Evolutionary conservation across 305 asterid species (phyloP), one percentile per base, ranked within the genome.

Genomic region (Solanum hybrid): DNA sequence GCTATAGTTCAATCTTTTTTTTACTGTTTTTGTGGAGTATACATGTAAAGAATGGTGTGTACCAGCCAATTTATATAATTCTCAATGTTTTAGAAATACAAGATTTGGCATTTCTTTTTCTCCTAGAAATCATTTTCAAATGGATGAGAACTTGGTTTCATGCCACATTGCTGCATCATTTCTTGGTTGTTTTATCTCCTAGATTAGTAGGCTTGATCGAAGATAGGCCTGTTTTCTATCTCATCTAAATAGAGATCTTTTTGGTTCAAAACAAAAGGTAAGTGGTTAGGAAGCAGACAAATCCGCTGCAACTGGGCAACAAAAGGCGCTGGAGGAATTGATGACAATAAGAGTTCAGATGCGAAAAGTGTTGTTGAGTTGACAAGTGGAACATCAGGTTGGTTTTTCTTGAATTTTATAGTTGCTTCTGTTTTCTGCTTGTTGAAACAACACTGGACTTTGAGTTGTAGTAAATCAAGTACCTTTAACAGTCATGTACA

Each of bases 261-360:
- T 40, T 82, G 36, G 26, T 86, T 74, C 34, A 75, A 37, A 88
- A 61, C 12, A 86, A n/a, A 92, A 97, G 98, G 98, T 71, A 96
- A 95, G 91, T 97, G 98, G 98, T 98, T 97, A 87, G 99, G 98
- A 74, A 97, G 96, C 91, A 96, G 98, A 92, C 99, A 95, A 91
- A 96, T 97, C 88, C 98, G 98, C 31, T 97, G 98, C 94, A 97
- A 97, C 89, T 96, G 98, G 99, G 99, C 99, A 11, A 84, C 98
- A 13, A 96, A 97, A 92, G 96, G 99, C 91, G 99, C 97, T 42
- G 95, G 93, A 86, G 37, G 75, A 83, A 95, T 91, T 39, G 98
- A 97, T 74, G 98, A 97, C 74, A 95, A 95, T 90, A 97, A 90
- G 93, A 92, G 71, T 91, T 91, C 97, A 88, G 99, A 97, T 89